phyloP scores from a whole-genome alignment of 257 asterid species.

The Gynochthodes officinalis region DNA sequence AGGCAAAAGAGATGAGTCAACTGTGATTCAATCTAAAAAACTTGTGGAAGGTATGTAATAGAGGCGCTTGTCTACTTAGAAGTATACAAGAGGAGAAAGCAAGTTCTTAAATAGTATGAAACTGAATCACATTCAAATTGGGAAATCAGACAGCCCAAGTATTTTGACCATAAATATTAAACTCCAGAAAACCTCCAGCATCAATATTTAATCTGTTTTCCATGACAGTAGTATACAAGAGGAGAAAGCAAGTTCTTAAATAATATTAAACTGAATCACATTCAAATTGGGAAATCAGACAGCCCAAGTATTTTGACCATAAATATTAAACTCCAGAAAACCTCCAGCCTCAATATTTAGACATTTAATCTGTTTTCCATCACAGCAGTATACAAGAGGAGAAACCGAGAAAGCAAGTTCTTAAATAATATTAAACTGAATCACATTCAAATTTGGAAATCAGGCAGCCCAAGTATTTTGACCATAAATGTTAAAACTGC shows the following conservation, averaged over 20 bases:
- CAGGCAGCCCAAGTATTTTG: not conserved
- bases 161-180: not conserved
- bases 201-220: not conserved
- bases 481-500: not conserved
- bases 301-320: too few species aligned
- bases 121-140: not conserved
- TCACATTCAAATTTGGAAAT: not conserved
- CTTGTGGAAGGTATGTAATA: not conserved
- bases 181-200: not conserved
- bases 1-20: conserved; percentile 23
- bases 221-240: not conserved
- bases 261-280: not conserved
- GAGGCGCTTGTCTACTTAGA: not conserved
- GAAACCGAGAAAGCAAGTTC: not conserved
- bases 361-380: too few species aligned
- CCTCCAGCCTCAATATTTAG: too few species aligned
- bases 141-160: not conserved
- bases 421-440: not conserved
- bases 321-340: not conserved
- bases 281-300: not conserved
- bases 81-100: not conserved
- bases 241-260: not conserved
- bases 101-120: not conserved
- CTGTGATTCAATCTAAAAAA: not conserved
- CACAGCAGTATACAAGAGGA: not conserved